Evolutionary conservation across 805 yeast genomes (phyloP).

Genomic region (Jamesozyma rosinii): DNA sequence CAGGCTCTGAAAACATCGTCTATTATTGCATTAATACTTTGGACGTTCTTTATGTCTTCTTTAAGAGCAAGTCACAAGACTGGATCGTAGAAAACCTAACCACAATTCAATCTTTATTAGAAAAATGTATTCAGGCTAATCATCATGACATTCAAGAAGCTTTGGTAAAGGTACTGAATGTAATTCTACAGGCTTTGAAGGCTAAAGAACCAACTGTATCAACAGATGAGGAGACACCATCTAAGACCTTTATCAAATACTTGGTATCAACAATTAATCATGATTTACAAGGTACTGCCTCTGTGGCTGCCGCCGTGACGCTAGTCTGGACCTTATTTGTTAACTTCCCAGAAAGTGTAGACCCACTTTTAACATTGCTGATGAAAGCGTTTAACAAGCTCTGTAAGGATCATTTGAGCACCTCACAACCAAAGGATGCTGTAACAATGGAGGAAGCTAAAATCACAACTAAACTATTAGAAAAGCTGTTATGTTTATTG

Average conservation of each 20-base stretch:
- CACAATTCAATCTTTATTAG: slow-evolving; percentile 63
- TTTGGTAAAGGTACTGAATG: slow-evolving; percentile 62
- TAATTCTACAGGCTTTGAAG: slow-evolving; percentile 58
- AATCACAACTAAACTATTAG: slow-evolving; percentile 67
- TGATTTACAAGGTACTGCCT: slow-evolving; percentile 61
- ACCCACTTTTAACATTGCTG: slow-evolving; percentile 61
- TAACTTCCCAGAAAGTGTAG: slow-evolving; percentile 63
- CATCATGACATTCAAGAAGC: slow-evolving; percentile 83
- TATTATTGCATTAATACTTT: slow-evolving; percentile 84
- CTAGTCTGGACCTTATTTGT: slow-evolving; percentile 72
- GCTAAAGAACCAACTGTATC: slow-evolving; percentile 37
- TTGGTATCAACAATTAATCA: slow-evolving; percentile 66
- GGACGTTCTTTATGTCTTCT: slow-evolving; percentile 75
- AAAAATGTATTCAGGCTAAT: slow-evolving; percentile 71
- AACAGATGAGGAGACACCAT: slow-evolving; percentile 52
- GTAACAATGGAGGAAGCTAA: slow-evolving; percentile 58
- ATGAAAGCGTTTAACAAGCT: slow-evolving; percentile 84
- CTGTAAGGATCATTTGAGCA: slow-evolving; percentile 76
- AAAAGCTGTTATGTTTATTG: slow-evolving; percentile 66
- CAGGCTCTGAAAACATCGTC: slow-evolving; percentile 55
- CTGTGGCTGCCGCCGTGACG: slow-evolving; percentile 82
- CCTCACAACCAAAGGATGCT: slow-evolving; percentile 35
- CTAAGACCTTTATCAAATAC: slow-evolving; percentile 50
- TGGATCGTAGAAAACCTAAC: slow-evolving; percentile 73
- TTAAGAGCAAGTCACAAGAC: slow-evolving; percentile 62